Evolutionary conservation across 148 eudicot genomes (phyloP).

Genomic region (Rheum nobile): DNA sequence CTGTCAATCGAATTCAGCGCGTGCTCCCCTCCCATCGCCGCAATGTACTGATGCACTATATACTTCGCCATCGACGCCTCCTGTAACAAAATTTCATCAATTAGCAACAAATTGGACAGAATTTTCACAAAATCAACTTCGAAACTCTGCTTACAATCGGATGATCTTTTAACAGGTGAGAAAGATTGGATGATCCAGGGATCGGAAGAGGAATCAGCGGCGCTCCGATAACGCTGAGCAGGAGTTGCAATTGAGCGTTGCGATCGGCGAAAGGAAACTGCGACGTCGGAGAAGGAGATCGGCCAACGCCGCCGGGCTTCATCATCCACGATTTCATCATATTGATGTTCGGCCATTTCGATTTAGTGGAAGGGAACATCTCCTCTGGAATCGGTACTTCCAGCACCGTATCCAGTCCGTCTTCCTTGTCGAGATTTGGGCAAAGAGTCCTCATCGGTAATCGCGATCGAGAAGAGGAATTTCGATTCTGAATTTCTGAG

Average conservation of each 20-base stretch:
- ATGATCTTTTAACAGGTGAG: slow-evolving; percentile 41
- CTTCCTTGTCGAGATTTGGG: slow-evolving; percentile 68
- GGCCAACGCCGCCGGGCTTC: slow-evolving; percentile 13
- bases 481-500: not conserved
- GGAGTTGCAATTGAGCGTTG: slow-evolving; percentile 55
- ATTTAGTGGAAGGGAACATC: slow-evolving; percentile 26
- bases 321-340: slow-evolving; percentile 47
- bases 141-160: slow-evolving; percentile 51
- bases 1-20: slow-evolving; percentile 68
- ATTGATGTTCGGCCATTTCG: slow-evolving; percentile 44
- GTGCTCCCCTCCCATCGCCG: slow-evolving; percentile 77
- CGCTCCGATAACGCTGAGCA: slow-evolving; percentile 80
- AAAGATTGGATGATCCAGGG: slow-evolving; percentile 16
- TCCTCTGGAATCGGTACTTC: slow-evolving; percentile 95
- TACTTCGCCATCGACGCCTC: slow-evolving; percentile 91
- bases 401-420: slow-evolving; percentile 77
- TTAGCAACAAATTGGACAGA: not conserved
- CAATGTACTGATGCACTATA: slow-evolving; percentile 87
- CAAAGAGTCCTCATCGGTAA: slow-evolving; percentile 61
- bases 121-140: not conserved
- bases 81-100: slow-evolving; percentile 17
- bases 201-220: slow-evolving; percentile 76
- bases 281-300: slow-evolving; percentile 13
- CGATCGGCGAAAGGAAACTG: slow-evolving; percentile 17
- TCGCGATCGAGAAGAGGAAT: not conserved